phyloP scores from a whole-genome alignment of 1,284 basidiomycete genomes.

The Dichomitus squalens region DNA sequence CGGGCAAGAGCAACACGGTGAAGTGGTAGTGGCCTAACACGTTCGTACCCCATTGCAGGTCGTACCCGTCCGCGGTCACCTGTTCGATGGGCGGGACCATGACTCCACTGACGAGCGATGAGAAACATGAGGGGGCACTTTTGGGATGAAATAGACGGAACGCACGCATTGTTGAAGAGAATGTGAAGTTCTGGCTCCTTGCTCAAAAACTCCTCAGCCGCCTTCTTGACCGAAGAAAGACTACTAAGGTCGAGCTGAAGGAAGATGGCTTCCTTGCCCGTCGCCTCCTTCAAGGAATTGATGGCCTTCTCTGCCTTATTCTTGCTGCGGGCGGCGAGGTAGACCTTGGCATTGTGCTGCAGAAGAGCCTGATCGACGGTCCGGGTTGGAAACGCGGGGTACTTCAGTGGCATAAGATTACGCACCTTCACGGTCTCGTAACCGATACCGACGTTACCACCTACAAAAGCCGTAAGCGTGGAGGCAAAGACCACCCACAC shows the following conservation, averaged over 20 bases:
- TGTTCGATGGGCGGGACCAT: constrained; percentile 42
- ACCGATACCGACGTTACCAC: constrained; percentile 47
- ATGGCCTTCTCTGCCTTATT: constrained; percentile 47
- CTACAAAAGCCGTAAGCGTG: constrained; percentile 5
- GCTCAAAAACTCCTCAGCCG: constrained; percentile 42
- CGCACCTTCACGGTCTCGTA: constrained; percentile 35
- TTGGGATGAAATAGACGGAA: constrained; percentile 7
- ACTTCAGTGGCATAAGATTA: not conserved
- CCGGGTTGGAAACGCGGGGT: not conserved
- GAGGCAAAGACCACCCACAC: not conserved
- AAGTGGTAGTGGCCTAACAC: constrained; percentile 45
- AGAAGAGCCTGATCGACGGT: constrained; percentile 38
- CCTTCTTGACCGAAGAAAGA: no score
- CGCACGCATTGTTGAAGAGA: constrained; percentile 56
- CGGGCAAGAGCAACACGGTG: constrained; percentile 45
- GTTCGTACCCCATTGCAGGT: constrained; percentile 56
- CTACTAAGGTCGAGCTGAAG: constrained; percentile 51
- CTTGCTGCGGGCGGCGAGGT: constrained; percentile 47
- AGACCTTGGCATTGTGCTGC: constrained; percentile 51
- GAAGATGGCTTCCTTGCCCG: constrained; percentile 42
- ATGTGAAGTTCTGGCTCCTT: constrained; percentile 52
- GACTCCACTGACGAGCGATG: constrained; percentile 41
- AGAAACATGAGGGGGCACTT: not conserved
- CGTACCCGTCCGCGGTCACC: constrained; percentile 48
- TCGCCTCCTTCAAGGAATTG: constrained; percentile 39